Base-by-base conservation (phyloP, 202 grass and related monocot genomes). In the Saccharum hybrid region DNA sequence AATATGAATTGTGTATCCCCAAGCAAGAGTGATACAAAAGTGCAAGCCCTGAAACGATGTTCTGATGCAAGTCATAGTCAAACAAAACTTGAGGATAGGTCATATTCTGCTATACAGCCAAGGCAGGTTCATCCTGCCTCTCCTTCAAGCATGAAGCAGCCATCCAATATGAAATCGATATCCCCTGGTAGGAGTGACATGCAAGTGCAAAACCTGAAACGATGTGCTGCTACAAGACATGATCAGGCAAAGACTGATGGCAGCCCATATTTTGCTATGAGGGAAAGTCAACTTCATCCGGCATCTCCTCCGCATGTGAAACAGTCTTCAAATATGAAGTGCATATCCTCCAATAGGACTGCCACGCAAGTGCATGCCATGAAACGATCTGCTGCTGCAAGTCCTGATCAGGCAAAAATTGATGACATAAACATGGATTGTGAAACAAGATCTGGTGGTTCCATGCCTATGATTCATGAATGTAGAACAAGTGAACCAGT, bases 121-220 rank as follows among this genome's bases (percentile, higher is more conserved):
- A 84, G 13, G 33, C 40, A 56, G 40, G 36, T 34, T 34, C 61
- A 28, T 75, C 38, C 67, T 88, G 49, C 19, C 60, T 77, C 66
- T 76, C 49, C 37, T 75, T 45, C 76, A 22, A 78, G 48, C 2
- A 28, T 64, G 57, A 85, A 81, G 38, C 81, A 72, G 73, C 46
- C 46, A 49, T 49, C 4, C 46, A 49, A 49, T 16, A 16, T 6
- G 14, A 49, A 5, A 14, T 49, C 14, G 14, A 49, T 49, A 49
- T 49, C 46, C 46, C 46, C 46, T 49, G 46, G 46, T 49, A 15
- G 46, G 46, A 68, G 37, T 68, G 49, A 46, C 30, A 74, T 38
- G 63, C 78, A 31, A 76, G 38, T 59, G 30, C 85, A 57, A 23
- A 16, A 22, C 73, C 14, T 54, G 51, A 87, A 41, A 74, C n/a